Base-by-base conservation (phyloP, 441 rosid genomes). In the Theobroma grandiflorum region DNA sequence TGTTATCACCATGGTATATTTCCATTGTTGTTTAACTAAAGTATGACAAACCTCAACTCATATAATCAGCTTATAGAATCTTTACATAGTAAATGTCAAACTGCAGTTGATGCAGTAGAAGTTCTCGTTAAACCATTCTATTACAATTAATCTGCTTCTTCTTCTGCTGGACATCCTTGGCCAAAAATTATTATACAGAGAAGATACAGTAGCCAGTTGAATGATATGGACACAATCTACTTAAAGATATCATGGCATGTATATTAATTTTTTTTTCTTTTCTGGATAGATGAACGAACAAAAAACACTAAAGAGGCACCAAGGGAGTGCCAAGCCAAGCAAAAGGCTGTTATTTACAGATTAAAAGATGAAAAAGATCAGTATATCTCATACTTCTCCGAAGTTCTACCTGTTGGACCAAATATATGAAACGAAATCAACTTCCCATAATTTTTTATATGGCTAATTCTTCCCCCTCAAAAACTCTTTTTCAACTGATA, bases 11-110 rank as follows among this genome's bases (percentile, higher is more conserved):
- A 33, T 42, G 52, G 67, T 53, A 7, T 35, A 5, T 12, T 63
- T 33, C n/a, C 42, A 63, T 63, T 22, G 15, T 59, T 12, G 4
- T 49, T 49, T 49, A 20, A 31, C 20, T 15, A 22, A 45, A 70
- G 58, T 47, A 49, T 31, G 74, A 49, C 58, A 47, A 47, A 3
- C 74, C 57, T 70, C 35, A 52, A 47, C 11, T 69, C n/a, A 0
- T 31, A 70, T 49, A 31, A 26, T 49, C 40, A 26, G 57, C 22
- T 70, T 70, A 47, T 47, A 70, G 73, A 69, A 68, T 74, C 79
- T 67, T 72, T 22, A 53, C 38, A 50, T 20, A 9, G 2, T 10
- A 20, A 59, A 59, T 20, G 57, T 15, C 57, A 31, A 47, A 65
- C 37, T 37, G 15, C 49, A 16, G 26, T 37, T 40, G 50, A 20